Percentiles rank a stretch among this genome's conserved stretches.
Conservation (phyloP, 768 basidiomycete species). For the Psilocybe subaeruginosa region DNA sequence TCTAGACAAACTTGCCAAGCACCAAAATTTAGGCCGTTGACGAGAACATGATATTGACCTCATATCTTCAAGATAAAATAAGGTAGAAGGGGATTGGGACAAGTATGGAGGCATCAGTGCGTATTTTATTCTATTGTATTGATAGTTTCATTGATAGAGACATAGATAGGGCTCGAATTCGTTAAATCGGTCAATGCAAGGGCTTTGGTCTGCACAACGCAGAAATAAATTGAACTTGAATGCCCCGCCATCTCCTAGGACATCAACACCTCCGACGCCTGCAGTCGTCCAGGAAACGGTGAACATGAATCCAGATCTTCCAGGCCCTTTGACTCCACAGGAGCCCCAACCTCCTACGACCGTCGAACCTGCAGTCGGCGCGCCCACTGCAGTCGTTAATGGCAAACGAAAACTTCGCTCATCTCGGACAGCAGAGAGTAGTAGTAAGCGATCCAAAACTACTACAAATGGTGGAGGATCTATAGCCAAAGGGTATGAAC, state of each 20-base stretch:
- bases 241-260: slow-evolving; percentile 32
- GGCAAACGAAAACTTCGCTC: slow-evolving; percentile 71
- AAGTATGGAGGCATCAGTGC: slow-evolving; percentile 22
- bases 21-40: no score
- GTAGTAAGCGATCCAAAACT: slow-evolving; percentile 60
- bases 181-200: slow-evolving; percentile 80
- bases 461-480: slow-evolving; percentile 31
- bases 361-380: slow-evolving; percentile 15
- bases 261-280: slow-evolving; percentile 22
- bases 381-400: slow-evolving; percentile 14
- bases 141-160: slow-evolving; percentile 33
- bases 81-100: no score
- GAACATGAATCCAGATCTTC: slow-evolving; percentile 16
- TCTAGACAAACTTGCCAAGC: no score
- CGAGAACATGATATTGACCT: no score
- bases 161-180: slow-evolving; percentile 73
- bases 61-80: no score
- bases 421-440: slow-evolving; percentile 51
- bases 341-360: slow-evolving; percentile 10
- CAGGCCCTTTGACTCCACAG: slow-evolving; percentile 13
- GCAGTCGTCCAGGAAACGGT: slow-evolving; percentile 21
- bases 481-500: slow-evolving; percentile 65
- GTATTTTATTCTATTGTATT: slow-evolving; percentile 6
- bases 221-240: slow-evolving; percentile 74
- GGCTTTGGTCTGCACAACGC: slow-evolving; percentile 73